A percentile compares a stretch with the other conserved stretches of the same genome.
Evolutionary conservation across 768 basidiomycete species (phyloP).

Genomic region (Podaxis sp.): DNA sequence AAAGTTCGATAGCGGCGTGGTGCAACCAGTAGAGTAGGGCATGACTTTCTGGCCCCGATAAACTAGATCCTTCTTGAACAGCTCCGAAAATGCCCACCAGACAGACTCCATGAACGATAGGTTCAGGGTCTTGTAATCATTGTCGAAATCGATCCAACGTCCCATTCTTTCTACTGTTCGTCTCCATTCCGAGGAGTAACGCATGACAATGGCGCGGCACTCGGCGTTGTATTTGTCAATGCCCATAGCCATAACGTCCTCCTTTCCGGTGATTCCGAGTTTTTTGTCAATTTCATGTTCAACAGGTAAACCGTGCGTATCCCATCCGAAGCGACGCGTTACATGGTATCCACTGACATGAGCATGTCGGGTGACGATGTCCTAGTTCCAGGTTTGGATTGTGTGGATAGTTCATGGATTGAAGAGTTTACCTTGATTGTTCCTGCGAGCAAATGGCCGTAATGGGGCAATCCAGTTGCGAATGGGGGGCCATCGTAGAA

Average conservation of each 20-base stretch:
- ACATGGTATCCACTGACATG: slow-evolving; percentile 93
- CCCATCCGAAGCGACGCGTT: slow-evolving; percentile 95
- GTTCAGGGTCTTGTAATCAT: slow-evolving; percentile 98
- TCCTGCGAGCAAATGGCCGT: slow-evolving; percentile 90
- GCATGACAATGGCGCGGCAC: slow-evolving; percentile 96
- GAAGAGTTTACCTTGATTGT: slow-evolving; percentile 75
- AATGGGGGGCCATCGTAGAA: slow-evolving; percentile 99
- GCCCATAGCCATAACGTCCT: slow-evolving; percentile 92
- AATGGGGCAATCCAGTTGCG: slow-evolving; percentile 95
- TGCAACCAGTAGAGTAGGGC: slow-evolving; percentile 97
- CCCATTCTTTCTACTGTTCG: slow-evolving; percentile 96
- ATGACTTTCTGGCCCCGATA: slow-evolving; percentile 94
- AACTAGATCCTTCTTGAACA: slow-evolving; percentile 91
- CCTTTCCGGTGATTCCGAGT: slow-evolving; percentile 87
- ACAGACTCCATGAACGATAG: slow-evolving; percentile 94
- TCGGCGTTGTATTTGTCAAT: slow-evolving; percentile 98
- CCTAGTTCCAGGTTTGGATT: slow-evolving; percentile 44
- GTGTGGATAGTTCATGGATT: neutral
- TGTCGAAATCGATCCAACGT: slow-evolving; percentile 99
- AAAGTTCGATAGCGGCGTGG: slow-evolving; percentile 96
- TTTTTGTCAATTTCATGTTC: slow-evolving; percentile 99
- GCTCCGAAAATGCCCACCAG: slow-evolving; percentile 97
- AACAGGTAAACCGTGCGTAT: slow-evolving; percentile 97
- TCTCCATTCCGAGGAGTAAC: slow-evolving; percentile 94
- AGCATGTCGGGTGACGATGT: slow-evolving; percentile 96